phyloP scores from a whole-genome alignment of 140 eudicot genomes.

The Senecio squalidus region DNA sequence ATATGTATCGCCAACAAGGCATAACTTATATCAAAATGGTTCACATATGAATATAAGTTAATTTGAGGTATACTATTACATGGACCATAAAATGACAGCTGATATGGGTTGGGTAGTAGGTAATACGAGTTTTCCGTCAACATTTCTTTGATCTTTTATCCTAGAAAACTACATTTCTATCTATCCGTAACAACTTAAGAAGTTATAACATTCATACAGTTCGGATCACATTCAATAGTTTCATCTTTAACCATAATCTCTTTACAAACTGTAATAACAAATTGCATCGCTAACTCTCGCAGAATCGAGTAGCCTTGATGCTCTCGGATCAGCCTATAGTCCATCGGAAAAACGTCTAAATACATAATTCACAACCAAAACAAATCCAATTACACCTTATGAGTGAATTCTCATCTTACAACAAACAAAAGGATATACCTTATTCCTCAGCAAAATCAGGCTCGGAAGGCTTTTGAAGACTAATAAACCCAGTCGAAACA shows the following conservation, averaged over 20 bases:
- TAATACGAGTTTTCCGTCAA: no score
- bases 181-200: no score
- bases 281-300: background rate
- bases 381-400: background rate
- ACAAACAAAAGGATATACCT: background rate
- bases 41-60: background rate
- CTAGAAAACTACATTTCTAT: no score
- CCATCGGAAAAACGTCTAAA: conserved; percentile 8
- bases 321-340: background rate
- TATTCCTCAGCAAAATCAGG: conserved; percentile 37
- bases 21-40: background rate
- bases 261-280: background rate
- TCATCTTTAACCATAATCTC: no score
- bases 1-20: background rate
- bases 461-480: conserved; percentile 45
- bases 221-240: no score
- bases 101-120: no score
- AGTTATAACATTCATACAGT: no score
- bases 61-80: background rate
- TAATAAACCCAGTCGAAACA: conserved; percentile 29
- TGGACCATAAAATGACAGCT: no score
- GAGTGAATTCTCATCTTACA: conserved; percentile 3
- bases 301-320: conserved; percentile 4
- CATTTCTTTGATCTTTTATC: no score
- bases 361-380: conserved; percentile 4